A percentile compares a stretch with the other conserved stretches of the same genome.
Conservation (phyloP, 208 protist genomes). For the Eutreptiella sp. region DNA sequence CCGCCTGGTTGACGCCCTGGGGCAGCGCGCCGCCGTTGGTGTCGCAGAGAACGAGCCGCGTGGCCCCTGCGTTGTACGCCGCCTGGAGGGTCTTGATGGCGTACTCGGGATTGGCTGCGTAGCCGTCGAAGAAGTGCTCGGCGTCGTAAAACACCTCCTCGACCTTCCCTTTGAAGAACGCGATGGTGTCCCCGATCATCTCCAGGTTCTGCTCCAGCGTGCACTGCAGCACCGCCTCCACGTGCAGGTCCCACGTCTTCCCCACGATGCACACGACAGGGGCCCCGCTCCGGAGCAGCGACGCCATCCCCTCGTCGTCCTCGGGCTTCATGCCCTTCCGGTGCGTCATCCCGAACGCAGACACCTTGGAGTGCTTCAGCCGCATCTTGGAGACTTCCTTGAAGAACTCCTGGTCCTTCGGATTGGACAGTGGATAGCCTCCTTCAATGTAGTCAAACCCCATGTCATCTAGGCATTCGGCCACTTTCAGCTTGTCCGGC, state of each 20-base stretch:
- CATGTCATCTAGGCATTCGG: neutral
- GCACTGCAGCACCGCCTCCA: neutral
- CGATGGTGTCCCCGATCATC: neutral
- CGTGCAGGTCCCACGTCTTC: constrained; percentile 2
- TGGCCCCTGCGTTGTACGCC: too few species aligned
- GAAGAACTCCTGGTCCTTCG: constrained; percentile 1
- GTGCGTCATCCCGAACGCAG: neutral
- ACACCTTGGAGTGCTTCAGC: neutral
- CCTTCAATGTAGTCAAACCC: constrained; percentile 1
- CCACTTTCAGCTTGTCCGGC: neutral
- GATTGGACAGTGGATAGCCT: neutral
- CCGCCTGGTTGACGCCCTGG: too few species aligned
- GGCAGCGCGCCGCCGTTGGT: too few species aligned
- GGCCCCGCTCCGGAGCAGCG: neutral
- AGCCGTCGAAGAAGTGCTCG: constrained; percentile 8
- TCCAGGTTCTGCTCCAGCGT: neutral
- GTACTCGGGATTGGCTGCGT: neutral
- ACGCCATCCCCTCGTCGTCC: neutral
- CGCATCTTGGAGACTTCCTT: neutral
- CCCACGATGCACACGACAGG: neutral
- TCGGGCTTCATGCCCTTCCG: neutral
- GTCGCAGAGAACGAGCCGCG: too few species aligned
- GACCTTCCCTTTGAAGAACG: neutral
- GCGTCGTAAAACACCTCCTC: neutral
- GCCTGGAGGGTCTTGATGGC: too few species aligned